A percentile compares a stretch with the other conserved stretches of the same genome.
Evolutionary conservation across 2,329 filamentous ascomycete genomes (phyloP).

Genomic region (Coniosporium tulheliwenetii): DNA sequence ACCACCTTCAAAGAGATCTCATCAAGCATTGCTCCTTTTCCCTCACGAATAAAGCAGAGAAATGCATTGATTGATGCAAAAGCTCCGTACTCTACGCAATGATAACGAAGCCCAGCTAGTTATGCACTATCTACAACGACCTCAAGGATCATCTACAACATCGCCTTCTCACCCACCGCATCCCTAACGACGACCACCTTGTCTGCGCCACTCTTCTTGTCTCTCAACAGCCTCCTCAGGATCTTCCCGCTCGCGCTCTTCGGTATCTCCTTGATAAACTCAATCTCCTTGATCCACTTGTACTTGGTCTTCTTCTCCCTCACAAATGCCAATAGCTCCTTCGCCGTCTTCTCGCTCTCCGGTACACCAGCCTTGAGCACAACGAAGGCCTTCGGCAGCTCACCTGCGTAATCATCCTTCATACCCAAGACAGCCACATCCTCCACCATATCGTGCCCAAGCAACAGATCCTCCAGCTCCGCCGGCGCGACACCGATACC

Average conservation of each 20-base stretch:
- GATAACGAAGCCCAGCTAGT: too few relatives aligned
- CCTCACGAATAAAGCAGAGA: too few relatives aligned
- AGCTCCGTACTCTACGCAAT: too few relatives aligned
- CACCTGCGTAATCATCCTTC: conserved; percentile 38
- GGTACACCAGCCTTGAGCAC: conserved; percentile 24
- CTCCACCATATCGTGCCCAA: conserved; percentile 39
- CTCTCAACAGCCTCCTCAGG: conserved; percentile 43
- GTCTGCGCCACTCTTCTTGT: conserved; percentile 21
- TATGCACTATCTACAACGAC: too few relatives aligned
- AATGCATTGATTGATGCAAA: too few relatives aligned
- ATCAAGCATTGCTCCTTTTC: too few relatives aligned
- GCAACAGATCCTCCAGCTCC: conserved; percentile 46
- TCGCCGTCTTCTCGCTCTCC: conserved; percentile 17
- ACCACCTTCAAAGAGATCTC: too few relatives aligned
- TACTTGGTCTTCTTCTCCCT: conserved; percentile 51
- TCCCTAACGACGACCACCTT: conserved; percentile 16
- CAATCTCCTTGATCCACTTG: conserved; percentile 51
- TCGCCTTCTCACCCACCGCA: conserved; percentile 12
- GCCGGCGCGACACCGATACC: conserved; percentile 47
- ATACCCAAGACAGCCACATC: conserved; percentile 42
- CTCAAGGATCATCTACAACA: conserved; percentile 12
- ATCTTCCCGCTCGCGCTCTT: conserved; percentile 67
- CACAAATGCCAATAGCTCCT: conserved; percentile 43
- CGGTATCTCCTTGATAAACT: conserved; percentile 51
- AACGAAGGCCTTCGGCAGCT: conserved; percentile 42